Evolutionary conservation across 768 basidiomycete genomes (phyloP), one percentile per base, ranked within the genome.

Genomic region (Boletus reticulatus): DNA sequence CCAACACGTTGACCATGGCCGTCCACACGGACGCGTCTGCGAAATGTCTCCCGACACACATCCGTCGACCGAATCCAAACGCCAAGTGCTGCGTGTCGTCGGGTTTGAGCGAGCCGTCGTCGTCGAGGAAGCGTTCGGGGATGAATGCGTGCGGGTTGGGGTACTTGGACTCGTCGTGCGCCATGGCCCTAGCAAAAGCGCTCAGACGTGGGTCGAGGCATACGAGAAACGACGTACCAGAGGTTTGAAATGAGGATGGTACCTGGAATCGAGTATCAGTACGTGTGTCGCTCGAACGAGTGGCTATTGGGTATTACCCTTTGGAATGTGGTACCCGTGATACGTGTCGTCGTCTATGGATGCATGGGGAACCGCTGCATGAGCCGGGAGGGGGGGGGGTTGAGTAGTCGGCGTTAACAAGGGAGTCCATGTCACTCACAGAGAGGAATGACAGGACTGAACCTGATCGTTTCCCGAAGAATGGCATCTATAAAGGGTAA

Each of bases 251-350:
- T 0, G 1, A 62, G 0, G 1, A 49, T 19, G 8, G 55, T 36
- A 29, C 60, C 61, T 62, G 12, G 6, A 24, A 31, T 1, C 4
- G 4, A 0, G 1, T 0, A 3, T 52, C 29, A 46, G 20, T 41
- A 29, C 1, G 11, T 13, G 1, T 16, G 19, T 10, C 29, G 29
- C 29, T 29, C 29, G 7, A 17, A n/a, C 16, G n/a, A 22, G 6
- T 17, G 12, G 10, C 2, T 0, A 1, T 14, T 0, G 7, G 27
- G 6, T 16, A 46, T 11, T n/a, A 61, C 60, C 60, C 53, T 75
- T 74, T 8, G 83, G 83, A 46, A 85, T 85, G 6, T 77, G 66
- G 51, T 78, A 79, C 13, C 76, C 74, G 29, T 66, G 59, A n/a
- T 44, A 44, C 43, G 10, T 17, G 43, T 44, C 43, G 14, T 44